phyloP scores from a whole-genome alignment of 2,329 filamentous ascomycete species.

The Davidsoniella australis region DNA sequence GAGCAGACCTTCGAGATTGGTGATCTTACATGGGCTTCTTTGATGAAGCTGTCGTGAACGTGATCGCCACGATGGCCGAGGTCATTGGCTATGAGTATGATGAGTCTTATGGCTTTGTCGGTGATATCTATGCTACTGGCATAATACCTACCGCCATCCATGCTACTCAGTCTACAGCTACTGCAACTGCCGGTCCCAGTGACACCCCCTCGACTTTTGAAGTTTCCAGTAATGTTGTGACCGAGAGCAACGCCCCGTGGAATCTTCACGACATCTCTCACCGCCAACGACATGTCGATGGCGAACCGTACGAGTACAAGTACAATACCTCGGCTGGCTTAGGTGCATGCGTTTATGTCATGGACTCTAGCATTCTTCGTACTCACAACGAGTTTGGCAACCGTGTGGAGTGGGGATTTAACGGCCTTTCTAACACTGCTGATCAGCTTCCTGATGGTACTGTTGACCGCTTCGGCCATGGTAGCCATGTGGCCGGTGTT shows the following conservation, averaged over 20 bases:
- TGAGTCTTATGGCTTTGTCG: constrained; percentile 2
- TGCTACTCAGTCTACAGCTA: too few species aligned
- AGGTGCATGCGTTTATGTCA: constrained; percentile 24
- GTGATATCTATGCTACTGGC: not conserved
- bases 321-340: constrained; percentile 21
- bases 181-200: too few species aligned
- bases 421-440: constrained; percentile 14
- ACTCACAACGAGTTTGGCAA: constrained; percentile 20
- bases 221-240: not conserved
- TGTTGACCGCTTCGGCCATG: constrained; percentile 24
- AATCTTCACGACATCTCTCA: constrained; percentile 15
- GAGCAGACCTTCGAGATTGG: constrained; percentile 5
- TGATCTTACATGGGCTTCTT: constrained; percentile 12
- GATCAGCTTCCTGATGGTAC: not conserved
- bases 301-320: constrained; percentile 16
- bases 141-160: too few species aligned
- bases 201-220: too few species aligned
- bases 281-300: not conserved
- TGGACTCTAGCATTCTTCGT: constrained; percentile 24
- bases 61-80: constrained; percentile 13
- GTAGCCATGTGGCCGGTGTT: constrained; percentile 23
- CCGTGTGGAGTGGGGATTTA: constrained; percentile 20
- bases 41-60: constrained; percentile 8
- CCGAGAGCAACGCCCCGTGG: constrained; percentile 19
- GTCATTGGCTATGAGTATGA: constrained; percentile 8